A percentile compares a stretch with the other conserved stretches of the same genome.
phyloP scores from a whole-genome alignment of 2,329 filamentous ascomycete genomes.

The Neophaeococcomyces aloes region DNA sequence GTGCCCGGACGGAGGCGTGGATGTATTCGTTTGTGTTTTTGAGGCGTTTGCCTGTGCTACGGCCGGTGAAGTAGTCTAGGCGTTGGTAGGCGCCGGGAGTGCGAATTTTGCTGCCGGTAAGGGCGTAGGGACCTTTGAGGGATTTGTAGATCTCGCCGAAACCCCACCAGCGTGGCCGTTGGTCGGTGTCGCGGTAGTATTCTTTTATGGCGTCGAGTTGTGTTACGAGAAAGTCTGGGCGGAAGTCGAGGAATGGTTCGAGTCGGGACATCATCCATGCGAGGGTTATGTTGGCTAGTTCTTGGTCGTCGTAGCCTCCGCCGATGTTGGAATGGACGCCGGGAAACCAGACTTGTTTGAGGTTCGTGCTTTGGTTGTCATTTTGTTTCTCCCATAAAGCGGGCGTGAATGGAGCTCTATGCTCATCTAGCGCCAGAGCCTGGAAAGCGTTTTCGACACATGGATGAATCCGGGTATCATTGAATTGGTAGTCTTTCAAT shows the following conservation, averaged over 20 bases:
- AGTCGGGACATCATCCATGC: slow-evolving; percentile 43
- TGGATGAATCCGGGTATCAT: slow-evolving; percentile 25
- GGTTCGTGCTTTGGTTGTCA: slow-evolving; percentile 22
- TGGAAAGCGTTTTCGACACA: slow-evolving; percentile 28
- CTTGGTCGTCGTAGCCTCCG: slow-evolving; percentile 38
- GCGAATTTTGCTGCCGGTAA: slow-evolving; percentile 19
- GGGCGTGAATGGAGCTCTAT: slow-evolving; percentile 25
- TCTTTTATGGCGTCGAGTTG: slow-evolving; percentile 15
- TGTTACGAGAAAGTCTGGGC: slow-evolving; percentile 18
- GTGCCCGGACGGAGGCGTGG: slow-evolving; percentile 22
- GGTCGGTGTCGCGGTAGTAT: slow-evolving; percentile 18
- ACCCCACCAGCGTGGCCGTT: slow-evolving; percentile 20
- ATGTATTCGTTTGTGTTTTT: slow-evolving; percentile 25
- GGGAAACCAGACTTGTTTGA: slow-evolving; percentile 40
- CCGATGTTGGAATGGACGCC: slow-evolving; percentile 41
- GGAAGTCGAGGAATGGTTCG: slow-evolving; percentile 23
- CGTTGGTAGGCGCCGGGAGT: slow-evolving; percentile 23
- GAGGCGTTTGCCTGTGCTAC: slow-evolving; percentile 17
- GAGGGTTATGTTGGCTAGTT: slow-evolving; percentile 39
- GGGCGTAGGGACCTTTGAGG: slow-evolving; percentile 18
- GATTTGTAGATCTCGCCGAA: slow-evolving; percentile 22
- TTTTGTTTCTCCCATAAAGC: slow-evolving; percentile 25
- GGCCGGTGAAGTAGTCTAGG: slow-evolving; percentile 19
- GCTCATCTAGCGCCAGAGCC: slow-evolving; percentile 27
- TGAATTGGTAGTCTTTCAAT: slow-evolving; percentile 25